Conservation (phyloP, 495 filamentous ascomycete genomes). For the Astrothelium subdiscretum region DNA sequence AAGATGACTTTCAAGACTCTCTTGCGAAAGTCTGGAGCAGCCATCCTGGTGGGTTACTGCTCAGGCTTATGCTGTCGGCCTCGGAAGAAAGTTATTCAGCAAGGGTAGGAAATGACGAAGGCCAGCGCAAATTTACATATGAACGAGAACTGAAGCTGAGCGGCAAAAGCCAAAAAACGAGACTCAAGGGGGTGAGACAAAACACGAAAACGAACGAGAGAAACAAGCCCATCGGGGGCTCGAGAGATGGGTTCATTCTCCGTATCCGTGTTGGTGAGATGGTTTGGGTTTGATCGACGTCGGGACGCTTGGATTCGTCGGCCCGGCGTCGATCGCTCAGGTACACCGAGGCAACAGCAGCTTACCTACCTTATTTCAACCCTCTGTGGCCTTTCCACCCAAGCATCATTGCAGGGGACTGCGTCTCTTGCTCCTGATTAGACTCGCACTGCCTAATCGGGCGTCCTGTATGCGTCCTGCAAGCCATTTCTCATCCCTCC, state of each 20-base stretch:
- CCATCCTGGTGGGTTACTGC: neutral
- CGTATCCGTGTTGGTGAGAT: neutral
- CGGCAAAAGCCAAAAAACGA: neutral
- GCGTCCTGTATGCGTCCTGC: no score
- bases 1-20: conserved; percentile 72
- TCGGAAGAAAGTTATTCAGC: neutral
- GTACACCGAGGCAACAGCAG: no score
- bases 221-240: neutral
- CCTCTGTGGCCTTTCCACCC: no score
- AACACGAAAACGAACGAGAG: neutral
- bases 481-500: no score
- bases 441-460: no score
- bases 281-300: neutral
- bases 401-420: no score
- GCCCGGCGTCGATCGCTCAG: neutral
- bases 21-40: conserved; percentile 39
- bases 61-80: neutral
- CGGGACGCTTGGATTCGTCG: neutral
- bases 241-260: neutral
- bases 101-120: neutral
- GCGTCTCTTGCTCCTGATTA: no score
- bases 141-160: neutral
- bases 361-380: no score
- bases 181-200: neutral
- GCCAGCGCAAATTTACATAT: neutral